Evolutionary conservation across 2,329 filamentous ascomycete genomes (phyloP).

Genomic region (Epicoccum sorghinum): DNA sequence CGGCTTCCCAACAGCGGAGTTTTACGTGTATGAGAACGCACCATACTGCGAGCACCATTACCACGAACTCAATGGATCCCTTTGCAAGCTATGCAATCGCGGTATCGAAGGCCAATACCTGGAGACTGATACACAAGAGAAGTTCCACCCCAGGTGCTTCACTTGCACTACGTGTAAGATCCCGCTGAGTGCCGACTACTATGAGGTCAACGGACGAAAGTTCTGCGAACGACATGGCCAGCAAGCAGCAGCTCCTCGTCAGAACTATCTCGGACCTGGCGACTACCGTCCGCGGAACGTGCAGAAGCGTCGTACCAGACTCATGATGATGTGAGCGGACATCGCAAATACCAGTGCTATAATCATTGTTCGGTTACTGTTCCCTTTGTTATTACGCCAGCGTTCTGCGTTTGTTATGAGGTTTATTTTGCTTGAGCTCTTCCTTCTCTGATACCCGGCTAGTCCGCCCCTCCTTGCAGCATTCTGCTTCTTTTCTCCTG

Average conservation of each 20-base stretch:
- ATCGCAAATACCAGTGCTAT: not conserved
- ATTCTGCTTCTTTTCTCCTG: slow-evolving; percentile 10
- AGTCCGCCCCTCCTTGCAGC: slow-evolving; percentile 24
- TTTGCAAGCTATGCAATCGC: slow-evolving; percentile 78
- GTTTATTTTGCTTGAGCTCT: slow-evolving; percentile 17
- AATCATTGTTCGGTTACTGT: not conserved
- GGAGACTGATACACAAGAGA: slow-evolving; percentile 76
- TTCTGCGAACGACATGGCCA: slow-evolving; percentile 90
- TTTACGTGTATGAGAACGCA: slow-evolving; percentile 86
- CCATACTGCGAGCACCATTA: slow-evolving; percentile 95
- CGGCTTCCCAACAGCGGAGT: slow-evolving; percentile 85
- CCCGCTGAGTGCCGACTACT: slow-evolving; percentile 83
- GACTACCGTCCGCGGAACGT: slow-evolving; percentile 46
- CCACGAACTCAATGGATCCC: slow-evolving; percentile 84
- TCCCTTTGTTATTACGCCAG: slow-evolving; percentile 2
- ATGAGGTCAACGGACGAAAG: slow-evolving; percentile 78
- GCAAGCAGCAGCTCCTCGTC: slow-evolving; percentile 54
- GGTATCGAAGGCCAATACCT: slow-evolving; percentile 96
- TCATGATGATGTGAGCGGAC: slow-evolving; percentile 57
- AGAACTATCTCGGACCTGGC: slow-evolving; percentile 48
- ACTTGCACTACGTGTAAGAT: slow-evolving; percentile 78
- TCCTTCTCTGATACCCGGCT: slow-evolving; percentile 32
- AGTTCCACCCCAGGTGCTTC: slow-evolving; percentile 89
- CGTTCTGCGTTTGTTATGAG: slow-evolving; percentile 15
- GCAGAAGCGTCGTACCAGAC: slow-evolving; percentile 56